Evolutionary conservation across 2,329 filamentous ascomycete species (phyloP), one percentile per base, ranked within the genome.

Genomic region (Elsinoe necatrix): DNA sequence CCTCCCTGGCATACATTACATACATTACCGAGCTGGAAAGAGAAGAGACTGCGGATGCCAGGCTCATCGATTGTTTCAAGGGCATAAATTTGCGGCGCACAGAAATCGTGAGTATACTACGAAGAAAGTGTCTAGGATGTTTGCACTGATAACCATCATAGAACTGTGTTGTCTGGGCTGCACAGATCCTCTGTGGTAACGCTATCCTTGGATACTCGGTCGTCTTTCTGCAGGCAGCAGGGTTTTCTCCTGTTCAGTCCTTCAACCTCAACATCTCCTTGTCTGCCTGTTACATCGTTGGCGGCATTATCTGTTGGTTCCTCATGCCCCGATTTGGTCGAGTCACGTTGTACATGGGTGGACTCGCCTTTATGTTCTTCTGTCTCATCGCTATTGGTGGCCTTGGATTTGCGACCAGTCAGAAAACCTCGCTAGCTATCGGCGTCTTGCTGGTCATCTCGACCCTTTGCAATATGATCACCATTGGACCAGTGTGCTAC

Each of bases 1-100:
- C 75, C 9, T 69, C 69, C 2, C 68, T 71, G 60, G 63, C 67
- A 1, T 67, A 69, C 66, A 70, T 73, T 29, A 59, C 61, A 4
- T 63, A 68, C 37, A 72, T 69, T 1, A 68, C 79, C 57, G 76
- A 79, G 52, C 71, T 80, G 25, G 78, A 80, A 69, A 71, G 71
- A 61, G 51, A 39, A 34, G 56, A 58, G 51, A 58, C 56, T 1
- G 56, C 34, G 8, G 50, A 43, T 18, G 56, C 50, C 4, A 34
- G 47, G 60, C 68, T 71, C 21, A 1, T 74, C 4, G 78, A 80
- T 57, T 68, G 80, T 21, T 77, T 71, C 65, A 76, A 73, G 57
- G 77, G 77, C 23, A 75, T 72, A 39, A 77, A 80, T 63, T 68
- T 63, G 37, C 67, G 69, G 7, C 66, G 70, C 8, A 72, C 69